Evolutionary conservation across 768 basidiomycete genomes (phyloP), one percentile per base, ranked within the genome.

Genomic region (Lactarius indigo): DNA sequence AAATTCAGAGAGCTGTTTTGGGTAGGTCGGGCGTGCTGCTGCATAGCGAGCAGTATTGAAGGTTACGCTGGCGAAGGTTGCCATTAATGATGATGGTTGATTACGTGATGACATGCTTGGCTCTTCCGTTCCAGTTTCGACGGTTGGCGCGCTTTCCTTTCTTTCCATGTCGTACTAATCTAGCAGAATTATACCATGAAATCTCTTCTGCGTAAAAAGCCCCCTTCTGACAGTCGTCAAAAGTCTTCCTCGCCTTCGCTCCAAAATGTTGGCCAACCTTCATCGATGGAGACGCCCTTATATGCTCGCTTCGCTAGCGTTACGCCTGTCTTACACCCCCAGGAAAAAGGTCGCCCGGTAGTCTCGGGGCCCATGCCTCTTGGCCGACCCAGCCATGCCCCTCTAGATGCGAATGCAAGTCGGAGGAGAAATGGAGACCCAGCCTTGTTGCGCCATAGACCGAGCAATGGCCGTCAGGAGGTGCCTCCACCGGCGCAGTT

Each of bases 41-140:
- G 90, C 86, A 72, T 94, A 94, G 5, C 78, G 74, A 7, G 83
- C 76, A 0, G 89, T 83, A 73, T 91, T 85, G 78, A 92, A 94
- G 0, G 85, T 82, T 0, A 81, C 74, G 69, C 88, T 89, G 15
- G 87, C 85, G 72, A 92, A 95, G 0, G 90, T 89, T 12, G 91
- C 80, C 92, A 94, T 92, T 6, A n/a, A 15, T 5, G 37, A 15
- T 39, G 13, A 15, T 37, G 13, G 35, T 28, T 44, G 56, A 20
- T 41, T 41, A 60, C 37, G 59, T 60, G 37, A 41, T 31, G 17
- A 15, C 3, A 39, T 52, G 30, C 57, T 41, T 23, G 5, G 10
- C 9, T 59, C 31, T 59, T 55, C n/a, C 26, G 50, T 42, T 55
- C 28, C 23, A 50, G 50, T 52, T 26, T 26, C 12, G 13, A 28